Percentiles rank a stretch among this genome's conserved stretches.
These are phyloP conservation scores for Isabelozyma rhagii DNA, from an alignment of 805 yeast species.

Conservation along the genomic window DNA sequence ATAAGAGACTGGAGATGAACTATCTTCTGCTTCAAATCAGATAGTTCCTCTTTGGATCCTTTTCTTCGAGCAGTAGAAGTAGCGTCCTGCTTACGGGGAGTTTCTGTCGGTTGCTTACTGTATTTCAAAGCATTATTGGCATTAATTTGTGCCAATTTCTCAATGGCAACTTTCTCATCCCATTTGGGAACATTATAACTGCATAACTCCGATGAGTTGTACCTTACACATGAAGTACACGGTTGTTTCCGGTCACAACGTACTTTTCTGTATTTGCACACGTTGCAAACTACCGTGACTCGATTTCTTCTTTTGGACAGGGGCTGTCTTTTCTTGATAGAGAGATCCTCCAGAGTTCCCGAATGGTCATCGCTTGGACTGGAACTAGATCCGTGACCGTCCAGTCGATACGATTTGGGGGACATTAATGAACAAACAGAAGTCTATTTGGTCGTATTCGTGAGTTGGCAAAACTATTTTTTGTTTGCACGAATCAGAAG, in stretches of 20 bases:
- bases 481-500: no score
- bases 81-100: no score
- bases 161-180: neutral
- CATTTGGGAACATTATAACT: neutral
- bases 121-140: neutral
- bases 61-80: neutral
- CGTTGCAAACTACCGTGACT: constrained; percentile 1
- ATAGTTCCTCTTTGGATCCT: neutral
- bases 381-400: neutral
- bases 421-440: neutral
- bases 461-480: no score
- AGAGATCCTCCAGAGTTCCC: neutral
- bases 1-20: neutral
- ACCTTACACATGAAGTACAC: neutral
- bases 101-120: neutral
- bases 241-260: neutral
- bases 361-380: neutral
- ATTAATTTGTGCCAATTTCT: neutral
- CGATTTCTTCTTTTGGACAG: neutral
- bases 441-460: no score
- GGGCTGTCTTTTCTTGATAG: neutral
- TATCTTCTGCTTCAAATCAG: neutral
- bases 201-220: neutral
- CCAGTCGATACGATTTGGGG: neutral
- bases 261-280: constrained; percentile 1